Percentiles rank a stretch among this genome's conserved stretches.
These are phyloP conservation scores for Ilex paraguariensis DNA, from an alignment of 305 asterid genomes.

Conservation along the genomic window DNA sequence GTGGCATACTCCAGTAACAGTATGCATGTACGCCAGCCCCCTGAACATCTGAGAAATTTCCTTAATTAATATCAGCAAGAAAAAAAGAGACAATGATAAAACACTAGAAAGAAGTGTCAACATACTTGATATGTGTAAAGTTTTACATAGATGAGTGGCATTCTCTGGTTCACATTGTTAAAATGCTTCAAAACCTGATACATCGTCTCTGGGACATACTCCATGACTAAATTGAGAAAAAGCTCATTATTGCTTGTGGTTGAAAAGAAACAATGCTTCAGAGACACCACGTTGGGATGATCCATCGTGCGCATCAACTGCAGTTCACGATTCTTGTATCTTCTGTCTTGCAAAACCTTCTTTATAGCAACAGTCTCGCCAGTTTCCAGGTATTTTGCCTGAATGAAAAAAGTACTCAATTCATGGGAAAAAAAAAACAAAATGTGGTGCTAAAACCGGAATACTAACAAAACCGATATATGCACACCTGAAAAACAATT, in stretches of 20 bases:
- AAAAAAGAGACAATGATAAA: slow-evolving; percentile 4
- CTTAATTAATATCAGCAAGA: slow-evolving; percentile 5
- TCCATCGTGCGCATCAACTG: slow-evolving; percentile 90
- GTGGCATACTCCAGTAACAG: slow-evolving; percentile 88
- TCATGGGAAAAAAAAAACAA: background rate
- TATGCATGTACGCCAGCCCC: slow-evolving; percentile 95
- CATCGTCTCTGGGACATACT: slow-evolving; percentile 87
- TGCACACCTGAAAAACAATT: slow-evolving; percentile 56
- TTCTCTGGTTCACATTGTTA: slow-evolving; percentile 68
- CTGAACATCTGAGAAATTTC: slow-evolving; percentile 62
- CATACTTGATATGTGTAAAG: slow-evolving; percentile 91
- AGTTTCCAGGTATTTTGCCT: slow-evolving; percentile 95
- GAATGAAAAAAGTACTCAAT: slow-evolving; percentile 7
- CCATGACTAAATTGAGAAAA: slow-evolving; percentile 91
- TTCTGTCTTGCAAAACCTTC: slow-evolving; percentile 92
- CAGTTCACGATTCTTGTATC: slow-evolving; percentile 91
- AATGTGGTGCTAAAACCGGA: slow-evolving; percentile 2
- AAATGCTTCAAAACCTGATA: slow-evolving; percentile 70
- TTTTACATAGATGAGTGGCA: slow-evolving; percentile 92
- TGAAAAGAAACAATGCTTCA: slow-evolving; percentile 89
- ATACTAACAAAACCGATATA: slow-evolving; percentile 6
- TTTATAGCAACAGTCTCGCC: slow-evolving; percentile 94
- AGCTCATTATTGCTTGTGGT: slow-evolving; percentile 82
- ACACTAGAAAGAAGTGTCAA: slow-evolving; percentile 2
- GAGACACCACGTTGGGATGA: slow-evolving; percentile 87